phyloP scores from a whole-genome alignment of 768 basidiomycete genomes.

The Saitozyma sp. region DNA sequence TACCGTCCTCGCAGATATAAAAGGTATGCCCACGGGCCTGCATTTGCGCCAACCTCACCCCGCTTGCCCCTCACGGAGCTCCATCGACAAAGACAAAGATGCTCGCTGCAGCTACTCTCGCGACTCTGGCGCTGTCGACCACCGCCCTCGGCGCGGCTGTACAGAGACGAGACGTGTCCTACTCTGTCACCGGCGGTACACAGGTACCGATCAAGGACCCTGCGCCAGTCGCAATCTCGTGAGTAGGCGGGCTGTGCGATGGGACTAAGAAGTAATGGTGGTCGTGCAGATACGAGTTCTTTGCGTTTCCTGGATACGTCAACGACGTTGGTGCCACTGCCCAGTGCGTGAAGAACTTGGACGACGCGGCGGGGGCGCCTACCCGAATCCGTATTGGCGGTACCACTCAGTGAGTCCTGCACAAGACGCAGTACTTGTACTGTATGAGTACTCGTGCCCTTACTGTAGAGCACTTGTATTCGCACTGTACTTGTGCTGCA shows the following conservation, averaged over 20 bases:
- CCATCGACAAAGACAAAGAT: not conserved
- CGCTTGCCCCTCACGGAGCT: too few relatives aligned
- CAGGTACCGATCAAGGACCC: not conserved
- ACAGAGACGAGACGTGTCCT: not conserved
- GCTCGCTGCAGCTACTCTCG: not conserved
- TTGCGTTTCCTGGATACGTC: constrained; percentile 2
- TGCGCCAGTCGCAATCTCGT: constrained; percentile 3
- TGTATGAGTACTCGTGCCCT: too few relatives aligned
- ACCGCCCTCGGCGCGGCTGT: not conserved
- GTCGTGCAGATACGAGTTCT: not conserved
- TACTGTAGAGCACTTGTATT: too few relatives aligned
- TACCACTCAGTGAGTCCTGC: constrained; percentile 3
- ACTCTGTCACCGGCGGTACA: constrained; percentile 2
- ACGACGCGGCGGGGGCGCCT: not conserved
- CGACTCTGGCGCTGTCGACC: not conserved
- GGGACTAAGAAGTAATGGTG: not conserved
- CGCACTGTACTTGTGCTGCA: too few relatives aligned
- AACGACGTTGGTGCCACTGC: constrained; percentile 1
- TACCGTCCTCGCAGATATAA: too few relatives aligned
- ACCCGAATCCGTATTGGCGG: constrained; percentile 3
- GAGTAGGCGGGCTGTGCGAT: not conserved
- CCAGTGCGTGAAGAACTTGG: constrained; percentile 2
- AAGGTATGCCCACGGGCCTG: too few relatives aligned
- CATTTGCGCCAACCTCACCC: too few relatives aligned
- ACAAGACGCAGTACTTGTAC: too few relatives aligned